These are phyloP conservation scores for Batkoa obscura DNA, from an alignment of 371 early-diverging fungal species.

Conservation along the genomic window DNA sequence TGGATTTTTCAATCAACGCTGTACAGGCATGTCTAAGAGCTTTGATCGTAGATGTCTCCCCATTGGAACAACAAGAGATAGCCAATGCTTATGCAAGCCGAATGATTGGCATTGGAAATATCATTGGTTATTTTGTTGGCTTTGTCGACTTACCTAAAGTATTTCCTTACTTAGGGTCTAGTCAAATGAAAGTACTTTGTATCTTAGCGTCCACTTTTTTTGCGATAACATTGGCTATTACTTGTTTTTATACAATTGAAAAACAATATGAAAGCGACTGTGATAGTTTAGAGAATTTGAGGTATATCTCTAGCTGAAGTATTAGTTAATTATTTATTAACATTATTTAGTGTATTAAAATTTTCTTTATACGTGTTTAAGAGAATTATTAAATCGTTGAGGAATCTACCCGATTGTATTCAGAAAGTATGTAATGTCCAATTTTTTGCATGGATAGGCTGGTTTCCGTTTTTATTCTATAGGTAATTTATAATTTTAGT, in stretches of 20 bases:
- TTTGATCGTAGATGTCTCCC: conserved; percentile 68
- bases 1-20: conserved; percentile 88
- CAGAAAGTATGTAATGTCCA: conserved; percentile 68
- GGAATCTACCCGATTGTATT: conserved; percentile 42
- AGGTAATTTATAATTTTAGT: no score
- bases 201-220: conserved; percentile 47
- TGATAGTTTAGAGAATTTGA: no score
- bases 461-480: conserved; percentile 92
- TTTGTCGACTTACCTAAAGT: conserved; percentile 46
- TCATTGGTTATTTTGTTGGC: conserved; percentile 69
- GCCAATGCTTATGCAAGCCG: conserved; percentile 80
- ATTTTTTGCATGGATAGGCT: conserved; percentile 86
- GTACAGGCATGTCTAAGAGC: conserved; percentile 73
- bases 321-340: neutral
- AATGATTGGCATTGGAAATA: conserved; percentile 75
- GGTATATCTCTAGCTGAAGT: neutral
- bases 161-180: conserved; percentile 59
- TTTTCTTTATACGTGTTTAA: neutral
- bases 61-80: conserved; percentile 56
- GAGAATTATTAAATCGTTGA: neutral
- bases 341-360: neutral
- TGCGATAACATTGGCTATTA: conserved; percentile 31
- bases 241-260: conserved; percentile 45
- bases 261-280: neutral
- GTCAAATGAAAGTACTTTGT: conserved; percentile 67